These are phyloP conservation scores for Epichloe glyceriae DNA, from an alignment of 2,329 filamentous ascomycete species.

Conservation along the genomic window DNA sequence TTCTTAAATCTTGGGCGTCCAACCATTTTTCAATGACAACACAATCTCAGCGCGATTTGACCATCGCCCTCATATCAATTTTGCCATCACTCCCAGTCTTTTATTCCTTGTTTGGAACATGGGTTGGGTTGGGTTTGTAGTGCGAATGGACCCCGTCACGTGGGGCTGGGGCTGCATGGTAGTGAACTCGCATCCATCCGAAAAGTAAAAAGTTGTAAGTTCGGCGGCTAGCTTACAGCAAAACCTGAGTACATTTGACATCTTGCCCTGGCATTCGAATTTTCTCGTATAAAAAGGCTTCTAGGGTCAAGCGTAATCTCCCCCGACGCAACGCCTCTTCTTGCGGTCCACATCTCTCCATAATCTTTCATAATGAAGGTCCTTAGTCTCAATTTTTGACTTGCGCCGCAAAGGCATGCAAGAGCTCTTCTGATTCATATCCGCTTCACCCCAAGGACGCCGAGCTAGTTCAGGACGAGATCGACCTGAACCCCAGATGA, in stretches of 20 bases:
- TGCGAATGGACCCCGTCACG: constrained; percentile 5
- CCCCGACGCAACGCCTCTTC: background rate
- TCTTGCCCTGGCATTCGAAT: background rate
- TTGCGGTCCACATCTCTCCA: background rate
- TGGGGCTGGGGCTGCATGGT: constrained; percentile 5
- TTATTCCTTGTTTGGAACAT: background rate
- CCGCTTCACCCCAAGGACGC: constrained; percentile 88
- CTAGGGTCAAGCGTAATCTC: background rate
- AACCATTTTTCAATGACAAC: background rate
- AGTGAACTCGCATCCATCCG: background rate
- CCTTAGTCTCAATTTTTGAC: constrained; percentile 93
- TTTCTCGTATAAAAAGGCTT: background rate
- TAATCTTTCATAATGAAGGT: constrained; percentile 61
- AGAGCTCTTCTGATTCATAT: constrained; percentile 64
- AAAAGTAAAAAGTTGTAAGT: constrained; percentile 18
- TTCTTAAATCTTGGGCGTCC: no score
- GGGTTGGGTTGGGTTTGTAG: background rate
- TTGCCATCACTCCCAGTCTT: background rate
- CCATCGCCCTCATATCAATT: background rate
- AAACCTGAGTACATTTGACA: background rate
- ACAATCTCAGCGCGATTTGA: background rate
- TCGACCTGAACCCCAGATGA: constrained; percentile 68
- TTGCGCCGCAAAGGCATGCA: constrained; percentile 93
- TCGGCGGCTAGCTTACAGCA: background rate
- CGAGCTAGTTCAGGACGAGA: constrained; percentile 76